Conservation (phyloP, 768 basidiomycete species). For the Gelatoporia subvermispora region DNA sequence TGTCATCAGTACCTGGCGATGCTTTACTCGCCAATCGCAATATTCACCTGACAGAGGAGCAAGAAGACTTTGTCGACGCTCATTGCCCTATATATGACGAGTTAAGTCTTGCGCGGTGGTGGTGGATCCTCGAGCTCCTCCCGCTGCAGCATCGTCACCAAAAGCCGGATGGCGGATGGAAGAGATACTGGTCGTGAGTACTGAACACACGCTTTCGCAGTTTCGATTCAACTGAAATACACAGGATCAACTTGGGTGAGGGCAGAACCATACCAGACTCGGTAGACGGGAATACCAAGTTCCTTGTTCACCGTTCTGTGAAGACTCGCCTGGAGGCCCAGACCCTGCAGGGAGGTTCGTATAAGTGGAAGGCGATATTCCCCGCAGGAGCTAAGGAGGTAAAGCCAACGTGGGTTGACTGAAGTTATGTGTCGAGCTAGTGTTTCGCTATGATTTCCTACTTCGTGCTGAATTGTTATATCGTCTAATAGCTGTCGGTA, state of each 20-base stretch:
- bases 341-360: slow-evolving; percentile 21
- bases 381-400: neutral
- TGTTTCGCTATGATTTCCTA: no score
- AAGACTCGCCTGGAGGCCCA: slow-evolving; percentile 20
- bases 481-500: no score
- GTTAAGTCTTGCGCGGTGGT: slow-evolving; percentile 37
- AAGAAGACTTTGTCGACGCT: slow-evolving; percentile 60
- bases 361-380: slow-evolving; percentile 25
- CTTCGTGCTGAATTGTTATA: no score
- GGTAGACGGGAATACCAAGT: slow-evolving; percentile 7
- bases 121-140: slow-evolving; percentile 65
- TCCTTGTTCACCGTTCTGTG: slow-evolving; percentile 24
- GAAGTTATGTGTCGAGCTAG: no score
- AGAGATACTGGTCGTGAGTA: slow-evolving; percentile 7
- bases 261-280: slow-evolving; percentile 17
- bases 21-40: no score
- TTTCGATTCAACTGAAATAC: no score
- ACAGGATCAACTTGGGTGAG: slow-evolving; percentile 19
- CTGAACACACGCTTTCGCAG: neutral
- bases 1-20: no score
- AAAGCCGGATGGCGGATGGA: slow-evolving; percentile 12
- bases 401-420: slow-evolving; percentile 20
- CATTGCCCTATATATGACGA: slow-evolving; percentile 51
- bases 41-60: slow-evolving; percentile 37
- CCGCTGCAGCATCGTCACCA: slow-evolving; percentile 25